These are phyloP conservation scores for Xylaria castorea DNA, from an alignment of 495 filamentous ascomycete genomes.

Conservation along the genomic window DNA sequence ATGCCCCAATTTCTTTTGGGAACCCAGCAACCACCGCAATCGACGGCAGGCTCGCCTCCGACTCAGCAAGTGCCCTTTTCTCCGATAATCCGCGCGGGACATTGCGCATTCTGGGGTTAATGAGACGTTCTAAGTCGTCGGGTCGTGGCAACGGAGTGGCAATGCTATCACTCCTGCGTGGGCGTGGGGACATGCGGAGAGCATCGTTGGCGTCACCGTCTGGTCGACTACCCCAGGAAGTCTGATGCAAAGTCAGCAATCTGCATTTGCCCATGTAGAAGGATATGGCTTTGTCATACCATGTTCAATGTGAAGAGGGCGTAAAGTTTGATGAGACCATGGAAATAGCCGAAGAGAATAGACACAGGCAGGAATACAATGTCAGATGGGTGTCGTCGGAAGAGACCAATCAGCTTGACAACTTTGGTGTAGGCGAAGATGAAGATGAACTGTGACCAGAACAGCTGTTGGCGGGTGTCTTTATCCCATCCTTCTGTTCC, in stretches of 20 bases:
- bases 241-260: constrained; percentile 51
- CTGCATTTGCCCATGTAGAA: neutral
- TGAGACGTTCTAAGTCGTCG: constrained; percentile 37
- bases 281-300: constrained; percentile 27
- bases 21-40: constrained; percentile 29
- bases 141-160: constrained; percentile 47
- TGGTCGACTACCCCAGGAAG: constrained; percentile 72
- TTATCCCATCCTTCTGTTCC: constrained; percentile 52
- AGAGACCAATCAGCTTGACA: constrained; percentile 67
- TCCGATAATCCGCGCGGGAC: constrained; percentile 25
- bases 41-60: constrained; percentile 28
- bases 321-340: constrained; percentile 68
- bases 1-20: neutral
- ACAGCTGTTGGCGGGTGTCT: constrained; percentile 49
- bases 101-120: constrained; percentile 29
- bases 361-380: constrained; percentile 60
- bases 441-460: constrained; percentile 56
- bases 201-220: constrained; percentile 70
- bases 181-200: constrained; percentile 59
- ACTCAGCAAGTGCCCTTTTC: constrained; percentile 31
- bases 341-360: constrained; percentile 66
- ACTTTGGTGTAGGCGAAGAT: constrained; percentile 60
- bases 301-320: constrained; percentile 59
- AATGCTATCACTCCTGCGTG: constrained; percentile 55
- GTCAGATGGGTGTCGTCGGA: constrained; percentile 63